phyloP scores from a whole-genome alignment of 2,329 filamentous ascomycete species.

The Neonectria punicea region DNA sequence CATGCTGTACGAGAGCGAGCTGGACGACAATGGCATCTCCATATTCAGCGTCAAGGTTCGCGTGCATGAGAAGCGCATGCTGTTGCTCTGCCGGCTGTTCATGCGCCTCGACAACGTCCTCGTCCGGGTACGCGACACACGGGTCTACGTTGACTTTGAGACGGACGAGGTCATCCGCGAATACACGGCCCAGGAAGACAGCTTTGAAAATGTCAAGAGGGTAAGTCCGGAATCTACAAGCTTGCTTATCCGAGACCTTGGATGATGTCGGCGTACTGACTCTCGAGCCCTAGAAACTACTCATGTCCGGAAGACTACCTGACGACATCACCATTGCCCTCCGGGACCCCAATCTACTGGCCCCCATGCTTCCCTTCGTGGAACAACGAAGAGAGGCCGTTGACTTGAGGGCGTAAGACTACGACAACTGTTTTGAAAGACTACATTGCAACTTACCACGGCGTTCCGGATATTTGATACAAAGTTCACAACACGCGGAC shows the following conservation, averaged over 20 bases:
- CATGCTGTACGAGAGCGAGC: slow-evolving; percentile 94
- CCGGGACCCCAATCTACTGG: slow-evolving; percentile 82
- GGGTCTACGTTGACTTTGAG: slow-evolving; percentile 90
- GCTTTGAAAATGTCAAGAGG: slow-evolving; percentile 79
- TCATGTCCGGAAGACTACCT: slow-evolving; percentile 62
- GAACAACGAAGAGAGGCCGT: slow-evolving; percentile 70
- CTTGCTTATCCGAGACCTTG: not conserved
- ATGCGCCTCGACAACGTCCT: slow-evolving; percentile 93
- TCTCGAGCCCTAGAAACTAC: slow-evolving; percentile 53
- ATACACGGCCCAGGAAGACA: slow-evolving; percentile 88
- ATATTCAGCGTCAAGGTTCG: slow-evolving; percentile 90
- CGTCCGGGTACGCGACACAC: slow-evolving; percentile 86
- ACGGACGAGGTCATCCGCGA: slow-evolving; percentile 84
- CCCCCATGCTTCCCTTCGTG: slow-evolving; percentile 75
- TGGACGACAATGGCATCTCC: slow-evolving; percentile 96
- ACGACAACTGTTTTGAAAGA: not conserved
- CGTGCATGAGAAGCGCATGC: slow-evolving; percentile 89
- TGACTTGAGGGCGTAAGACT: slow-evolving; percentile 28
- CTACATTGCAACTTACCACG: slow-evolving; percentile 10
- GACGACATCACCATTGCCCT: slow-evolving; percentile 82
- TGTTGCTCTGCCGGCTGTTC: slow-evolving; percentile 88
- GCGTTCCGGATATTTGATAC: slow-evolving; percentile 31
- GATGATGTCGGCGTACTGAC: not conserved
- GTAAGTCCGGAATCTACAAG: slow-evolving; percentile 55
- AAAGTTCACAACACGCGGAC: slow-evolving; percentile 15